Evolutionary conservation across 139 green algal species (phyloP).

Genomic region (Chlorella sp.): DNA sequence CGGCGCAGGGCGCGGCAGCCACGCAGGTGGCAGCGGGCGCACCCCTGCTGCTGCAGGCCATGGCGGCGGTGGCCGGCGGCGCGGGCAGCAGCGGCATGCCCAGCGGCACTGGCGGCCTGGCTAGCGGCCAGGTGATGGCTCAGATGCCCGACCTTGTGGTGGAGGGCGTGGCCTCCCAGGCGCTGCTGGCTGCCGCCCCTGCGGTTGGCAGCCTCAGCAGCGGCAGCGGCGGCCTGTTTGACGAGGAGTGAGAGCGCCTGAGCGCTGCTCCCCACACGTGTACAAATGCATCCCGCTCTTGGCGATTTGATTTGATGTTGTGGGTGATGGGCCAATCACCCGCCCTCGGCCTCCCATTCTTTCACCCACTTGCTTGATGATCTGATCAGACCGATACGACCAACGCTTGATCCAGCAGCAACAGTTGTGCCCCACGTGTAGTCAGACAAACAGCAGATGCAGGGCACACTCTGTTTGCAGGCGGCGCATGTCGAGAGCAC

Average conservation of each 20-base stretch:
- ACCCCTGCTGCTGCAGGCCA: conserved; percentile 16
- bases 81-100: not conserved
- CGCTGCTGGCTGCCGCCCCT: conserved; percentile 9
- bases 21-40: not conserved
- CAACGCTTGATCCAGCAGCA: no score
- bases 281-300: no score
- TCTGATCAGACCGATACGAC: no score
- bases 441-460: no score
- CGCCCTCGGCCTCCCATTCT: no score
- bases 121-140: conserved; percentile 7
- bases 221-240: conserved; percentile 21
- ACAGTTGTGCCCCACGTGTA: no score
- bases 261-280: no score
- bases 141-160: conserved; percentile 26
- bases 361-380: no score
- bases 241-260: not conserved
- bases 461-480: no score
- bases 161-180: conserved; percentile 24
- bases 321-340: no score
- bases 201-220: not conserved
- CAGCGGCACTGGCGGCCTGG: not conserved
- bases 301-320: no score
- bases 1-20: not conserved
- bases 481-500: no score
- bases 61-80: not conserved